Conservation (phyloP, 2,329 filamentous ascomycete species). For the Monosporascus sp. region DNA sequence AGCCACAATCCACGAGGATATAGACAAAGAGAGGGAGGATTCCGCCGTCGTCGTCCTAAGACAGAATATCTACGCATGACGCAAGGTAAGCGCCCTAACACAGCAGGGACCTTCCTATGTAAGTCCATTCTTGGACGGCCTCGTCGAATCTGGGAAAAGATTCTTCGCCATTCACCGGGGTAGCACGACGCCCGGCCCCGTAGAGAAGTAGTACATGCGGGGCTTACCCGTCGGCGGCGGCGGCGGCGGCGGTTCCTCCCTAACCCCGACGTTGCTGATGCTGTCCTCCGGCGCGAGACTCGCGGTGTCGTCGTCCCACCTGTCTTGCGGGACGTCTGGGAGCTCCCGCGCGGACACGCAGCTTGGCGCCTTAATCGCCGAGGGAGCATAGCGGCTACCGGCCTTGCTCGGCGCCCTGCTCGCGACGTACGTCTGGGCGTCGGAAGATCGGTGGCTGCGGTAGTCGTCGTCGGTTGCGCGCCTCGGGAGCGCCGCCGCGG, state of each 20-base stretch:
- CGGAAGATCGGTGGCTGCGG: conserved; percentile 20
- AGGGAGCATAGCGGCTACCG: not conserved
- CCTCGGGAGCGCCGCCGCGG: conserved; percentile 7
- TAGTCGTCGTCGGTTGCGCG: conserved; percentile 7
- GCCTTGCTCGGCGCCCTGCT: not conserved
- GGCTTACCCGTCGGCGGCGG: not conserved
- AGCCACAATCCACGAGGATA: too few relatives aligned
- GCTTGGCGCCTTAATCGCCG: not conserved
- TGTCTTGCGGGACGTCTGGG: too few relatives aligned
- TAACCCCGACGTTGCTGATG: conserved; percentile 52
- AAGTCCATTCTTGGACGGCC: too few relatives aligned
- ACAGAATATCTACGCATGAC: too few relatives aligned
- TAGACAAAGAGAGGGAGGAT: too few relatives aligned
- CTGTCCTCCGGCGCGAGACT: conserved; percentile 57
- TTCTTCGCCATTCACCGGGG: too few relatives aligned
- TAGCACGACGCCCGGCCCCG: too few relatives aligned
- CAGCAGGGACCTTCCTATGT: too few relatives aligned
- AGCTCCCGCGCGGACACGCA: conserved; percentile 2
- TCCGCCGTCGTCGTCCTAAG: too few relatives aligned
- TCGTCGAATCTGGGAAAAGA: too few relatives aligned
- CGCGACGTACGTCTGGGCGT: not conserved
- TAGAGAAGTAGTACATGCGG: too few relatives aligned
- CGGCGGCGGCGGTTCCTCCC: conserved; percentile 24
- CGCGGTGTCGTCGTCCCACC: conserved; percentile 42
- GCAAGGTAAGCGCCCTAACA: too few relatives aligned